Evolutionary conservation across 108 stramenopile species (phyloP), one percentile per base, ranked within the genome.

Genomic region (Stephanodiscus minutulus): DNA sequence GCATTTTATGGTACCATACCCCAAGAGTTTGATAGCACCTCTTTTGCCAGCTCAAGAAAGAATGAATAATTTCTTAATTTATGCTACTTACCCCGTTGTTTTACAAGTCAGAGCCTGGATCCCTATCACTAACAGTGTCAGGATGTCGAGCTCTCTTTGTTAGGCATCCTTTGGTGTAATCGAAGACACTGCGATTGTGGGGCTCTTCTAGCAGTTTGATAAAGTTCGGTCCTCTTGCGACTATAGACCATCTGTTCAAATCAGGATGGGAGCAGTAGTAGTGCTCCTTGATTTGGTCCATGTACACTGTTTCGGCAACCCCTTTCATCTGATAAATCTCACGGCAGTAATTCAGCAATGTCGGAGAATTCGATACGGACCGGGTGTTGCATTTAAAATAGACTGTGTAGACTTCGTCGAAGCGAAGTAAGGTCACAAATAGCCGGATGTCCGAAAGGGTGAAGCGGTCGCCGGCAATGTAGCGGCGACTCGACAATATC

Each of bases 381-480:
- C 88, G 73, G 28, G 90, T 88, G 73, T 96, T 98, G 74, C 93
- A 90, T 75, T 96, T 95, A 88, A 98, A 99, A 82, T 98, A 96
- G 21, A 95, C 82, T 27, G 75, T 76, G 64, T 95, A 96, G 17
- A 89, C 81, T 70, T 96, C 97, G 76, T 98, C 99, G 72, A 97
- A 98, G 24, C 99, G 91, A 43, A 91, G 73, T 49, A 98, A 68
- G 1, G 98, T 98, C 15, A 92, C 89, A 65, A 98, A 98, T 20
- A 98, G 86, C 46, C 99, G 86, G 39, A 99, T 81, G 73, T 99
- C 99, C 13, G 96, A 94, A 60, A 95, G 92, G 24, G 99, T 99
- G 66, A 99, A 66, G 25, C 47, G 64, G 70, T 90, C 83, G 31
- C 96, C 95, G 12, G 86, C 77, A 46, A 96, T 68, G 76, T 81